These are phyloP conservation scores for Tuber calosporum DNA, from an alignment of 495 filamentous ascomycete species.

Conservation along the genomic window DNA sequence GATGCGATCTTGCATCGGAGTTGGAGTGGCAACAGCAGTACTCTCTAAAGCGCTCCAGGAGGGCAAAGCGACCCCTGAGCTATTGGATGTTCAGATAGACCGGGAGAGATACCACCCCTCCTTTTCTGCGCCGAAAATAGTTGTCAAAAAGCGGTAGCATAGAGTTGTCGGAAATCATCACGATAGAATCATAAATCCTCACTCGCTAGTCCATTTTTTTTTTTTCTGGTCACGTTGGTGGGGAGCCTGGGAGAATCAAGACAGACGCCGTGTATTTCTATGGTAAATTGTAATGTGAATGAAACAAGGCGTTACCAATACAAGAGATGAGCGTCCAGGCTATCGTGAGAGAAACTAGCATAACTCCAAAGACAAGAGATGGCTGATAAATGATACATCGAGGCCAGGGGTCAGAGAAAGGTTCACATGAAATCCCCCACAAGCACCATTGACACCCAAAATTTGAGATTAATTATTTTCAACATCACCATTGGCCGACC, in stretches of 20 bases:
- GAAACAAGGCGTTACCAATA: not conserved
- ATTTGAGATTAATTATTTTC: not conserved
- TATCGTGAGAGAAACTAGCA: not conserved
- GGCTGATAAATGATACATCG: not conserved
- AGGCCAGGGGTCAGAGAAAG: not conserved
- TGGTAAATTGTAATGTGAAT: not conserved
- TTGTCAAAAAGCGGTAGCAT: conserved; percentile 7
- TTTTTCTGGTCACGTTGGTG: not conserved
- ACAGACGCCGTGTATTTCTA: not conserved
- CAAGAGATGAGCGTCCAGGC: not conserved
- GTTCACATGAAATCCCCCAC: not conserved
- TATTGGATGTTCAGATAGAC: conserved; percentile 36
- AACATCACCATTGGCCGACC: not conserved
- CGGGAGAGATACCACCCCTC: conserved; percentile 34
- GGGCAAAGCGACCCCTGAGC: conserved; percentile 25
- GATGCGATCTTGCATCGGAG: conserved; percentile 45
- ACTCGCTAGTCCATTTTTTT: not conserved
- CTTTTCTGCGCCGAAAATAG: conserved; percentile 37
- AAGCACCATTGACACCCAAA: not conserved
- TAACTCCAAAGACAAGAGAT: not conserved
- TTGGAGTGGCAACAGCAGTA: conserved; percentile 42
- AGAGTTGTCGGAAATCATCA: not conserved
- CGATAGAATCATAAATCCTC: not conserved
- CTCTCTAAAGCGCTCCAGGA: conserved; percentile 38
- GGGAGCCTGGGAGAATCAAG: not conserved